Evolutionary conservation across 2,329 filamentous ascomycete species (phyloP).

Genomic region (Polychaeton citri): DNA sequence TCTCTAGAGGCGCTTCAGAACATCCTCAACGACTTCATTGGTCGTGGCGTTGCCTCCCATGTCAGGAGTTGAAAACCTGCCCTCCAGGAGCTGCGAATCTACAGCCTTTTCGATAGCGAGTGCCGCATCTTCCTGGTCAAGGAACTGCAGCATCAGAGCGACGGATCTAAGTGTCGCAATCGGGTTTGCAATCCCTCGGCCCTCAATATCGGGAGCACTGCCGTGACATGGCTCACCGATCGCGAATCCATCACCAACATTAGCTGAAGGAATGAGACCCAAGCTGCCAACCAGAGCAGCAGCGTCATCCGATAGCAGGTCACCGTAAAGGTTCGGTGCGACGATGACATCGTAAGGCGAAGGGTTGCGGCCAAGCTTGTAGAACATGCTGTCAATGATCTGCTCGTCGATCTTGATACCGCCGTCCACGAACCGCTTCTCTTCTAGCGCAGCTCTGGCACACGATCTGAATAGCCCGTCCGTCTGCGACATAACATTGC

Average conservation of each 20-base stretch:
- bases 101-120: slow-evolving; percentile 84
- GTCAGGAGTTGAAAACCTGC: slow-evolving; percentile 71
- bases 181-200: slow-evolving; percentile 84
- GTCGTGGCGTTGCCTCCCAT: slow-evolving; percentile 79
- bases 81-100: slow-evolving; percentile 78
- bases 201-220: slow-evolving; percentile 89
- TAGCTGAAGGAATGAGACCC: slow-evolving; percentile 85
- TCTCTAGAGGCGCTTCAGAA: slow-evolving; percentile 63
- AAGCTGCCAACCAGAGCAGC: slow-evolving; percentile 85
- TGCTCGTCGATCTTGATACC: slow-evolving; percentile 66
- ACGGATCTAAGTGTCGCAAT: slow-evolving; percentile 87
- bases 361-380: slow-evolving; percentile 97
- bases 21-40: slow-evolving; percentile 73
- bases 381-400: slow-evolving; percentile 98
- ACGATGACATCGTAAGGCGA: slow-evolving; percentile 95
- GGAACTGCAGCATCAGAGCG: slow-evolving; percentile 91
- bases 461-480: slow-evolving; percentile 88
- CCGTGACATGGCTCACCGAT: slow-evolving; percentile 98
- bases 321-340: slow-evolving; percentile 92
- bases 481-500: slow-evolving; percentile 90
- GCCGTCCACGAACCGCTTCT: slow-evolving; percentile 49
- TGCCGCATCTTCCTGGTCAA: slow-evolving; percentile 75
- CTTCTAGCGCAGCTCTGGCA: slow-evolving; percentile 58
- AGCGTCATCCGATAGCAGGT: slow-evolving; percentile 90
- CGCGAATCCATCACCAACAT: slow-evolving; percentile 85